phyloP scores from a whole-genome alignment of 495 filamentous ascomycete species.

The Arthonia radiata region DNA sequence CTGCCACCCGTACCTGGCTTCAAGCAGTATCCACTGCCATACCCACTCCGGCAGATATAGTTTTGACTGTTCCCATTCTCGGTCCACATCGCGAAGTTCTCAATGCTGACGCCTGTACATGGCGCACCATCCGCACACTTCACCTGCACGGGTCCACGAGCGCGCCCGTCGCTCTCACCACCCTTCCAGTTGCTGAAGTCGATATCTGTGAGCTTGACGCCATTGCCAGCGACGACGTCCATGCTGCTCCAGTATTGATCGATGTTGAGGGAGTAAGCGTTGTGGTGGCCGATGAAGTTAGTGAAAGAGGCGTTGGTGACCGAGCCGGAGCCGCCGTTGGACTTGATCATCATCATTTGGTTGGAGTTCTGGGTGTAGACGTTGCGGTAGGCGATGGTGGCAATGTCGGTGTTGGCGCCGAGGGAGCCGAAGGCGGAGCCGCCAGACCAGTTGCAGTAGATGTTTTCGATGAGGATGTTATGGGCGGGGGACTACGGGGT shows the following conservation, averaged over 20 bases:
- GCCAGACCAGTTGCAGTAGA: constrained; percentile 32
- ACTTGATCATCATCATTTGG: constrained; percentile 42
- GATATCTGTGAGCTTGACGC: constrained; percentile 25
- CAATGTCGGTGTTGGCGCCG: constrained; percentile 9
- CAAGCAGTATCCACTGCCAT: constrained; percentile 25
- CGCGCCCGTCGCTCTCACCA: constrained; percentile 22
- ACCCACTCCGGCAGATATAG: constrained; percentile 24
- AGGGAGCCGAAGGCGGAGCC: constrained; percentile 29
- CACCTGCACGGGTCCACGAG: constrained; percentile 23
- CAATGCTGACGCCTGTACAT: constrained; percentile 25
- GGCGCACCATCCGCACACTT: constrained; percentile 23
- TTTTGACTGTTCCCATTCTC: constrained; percentile 19
- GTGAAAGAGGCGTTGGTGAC: constrained; percentile 26
- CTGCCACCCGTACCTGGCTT: too few relatives aligned
- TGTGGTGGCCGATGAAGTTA: constrained; percentile 29
- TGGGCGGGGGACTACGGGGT: constrained; percentile 16
- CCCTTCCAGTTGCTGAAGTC: constrained; percentile 33
- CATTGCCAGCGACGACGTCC: constrained; percentile 10
- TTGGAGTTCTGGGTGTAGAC: constrained; percentile 28
- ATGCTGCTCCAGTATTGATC: constrained; percentile 25
- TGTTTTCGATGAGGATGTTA: constrained; percentile 28
- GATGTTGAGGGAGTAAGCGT: constrained; percentile 27
- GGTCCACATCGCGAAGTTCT: constrained; percentile 35
- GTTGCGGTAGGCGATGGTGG: constrained; percentile 18
- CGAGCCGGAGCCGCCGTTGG: constrained; percentile 28